Conservation (phyloP, 1,139 yeast species). For the Lodderomyces pseudojiufengensis region DNA sequence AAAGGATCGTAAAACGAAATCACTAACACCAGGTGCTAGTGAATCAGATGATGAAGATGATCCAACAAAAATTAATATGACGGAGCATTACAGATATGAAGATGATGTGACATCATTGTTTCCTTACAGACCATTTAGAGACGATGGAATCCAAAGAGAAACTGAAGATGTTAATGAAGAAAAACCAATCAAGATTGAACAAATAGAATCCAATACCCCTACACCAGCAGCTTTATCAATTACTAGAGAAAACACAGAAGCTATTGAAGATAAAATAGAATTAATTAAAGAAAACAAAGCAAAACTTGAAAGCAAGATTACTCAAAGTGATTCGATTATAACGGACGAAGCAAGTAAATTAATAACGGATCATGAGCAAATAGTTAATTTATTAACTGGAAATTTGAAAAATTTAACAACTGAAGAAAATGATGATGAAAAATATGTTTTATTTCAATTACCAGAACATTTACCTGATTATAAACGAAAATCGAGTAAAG, state of each 20-base stretch:
- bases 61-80: constrained; percentile 56
- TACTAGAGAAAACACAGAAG: constrained; percentile 28
- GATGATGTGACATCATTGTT: constrained; percentile 44
- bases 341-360: constrained; percentile 31
- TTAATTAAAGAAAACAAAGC: constrained; percentile 27
- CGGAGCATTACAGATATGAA: constrained; percentile 50
- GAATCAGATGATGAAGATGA: constrained; percentile 35
- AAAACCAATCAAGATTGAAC: constrained; percentile 10
- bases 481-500: constrained; percentile 18
- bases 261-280: constrained; percentile 27
- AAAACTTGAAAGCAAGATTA: constrained; percentile 27
- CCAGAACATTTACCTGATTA: constrained; percentile 67
- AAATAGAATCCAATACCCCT: constrained; percentile 8
- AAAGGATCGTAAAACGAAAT: constrained; percentile 17
- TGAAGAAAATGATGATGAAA: constrained; percentile 14
- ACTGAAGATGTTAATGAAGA: constrained; percentile 7
- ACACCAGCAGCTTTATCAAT: constrained; percentile 13
- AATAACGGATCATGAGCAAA: constrained; percentile 30
- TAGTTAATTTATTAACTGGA: constrained; percentile 26
- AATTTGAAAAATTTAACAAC: constrained; percentile 24
- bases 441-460: constrained; percentile 60
- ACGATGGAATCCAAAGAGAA: constrained; percentile 10
- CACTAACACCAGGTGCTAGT: constrained; percentile 10
- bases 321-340: constrained; percentile 29
- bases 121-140: constrained; percentile 42